Conservation (phyloP, 2,329 filamentous ascomycete genomes). For the Aspergillus arachidicola region DNA sequence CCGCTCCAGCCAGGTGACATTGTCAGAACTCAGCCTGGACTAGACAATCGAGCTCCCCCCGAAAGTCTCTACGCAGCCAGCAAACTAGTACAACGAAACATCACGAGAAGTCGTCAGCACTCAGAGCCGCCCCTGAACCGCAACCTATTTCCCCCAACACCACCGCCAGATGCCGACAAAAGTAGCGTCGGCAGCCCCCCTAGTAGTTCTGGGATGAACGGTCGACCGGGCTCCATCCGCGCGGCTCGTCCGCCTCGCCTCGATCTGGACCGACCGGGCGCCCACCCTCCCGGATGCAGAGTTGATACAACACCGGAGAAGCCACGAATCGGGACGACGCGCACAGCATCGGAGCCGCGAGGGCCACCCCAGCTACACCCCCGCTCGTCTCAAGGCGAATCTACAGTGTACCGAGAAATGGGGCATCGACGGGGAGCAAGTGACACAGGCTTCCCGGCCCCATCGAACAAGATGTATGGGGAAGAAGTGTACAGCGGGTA, state of each 20-base stretch:
- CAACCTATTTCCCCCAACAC: conserved; percentile 95
- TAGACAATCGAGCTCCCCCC: conserved; percentile 72
- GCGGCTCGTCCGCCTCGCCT: conserved; percentile 50
- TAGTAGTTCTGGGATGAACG: conserved; percentile 38
- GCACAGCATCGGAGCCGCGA: conserved; percentile 56
- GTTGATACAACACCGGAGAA: conserved; percentile 35
- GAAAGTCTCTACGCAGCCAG: conserved; percentile 89
- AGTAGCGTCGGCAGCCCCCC: conserved; percentile 34
- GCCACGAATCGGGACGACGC: conserved; percentile 49
- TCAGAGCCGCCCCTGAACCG: conserved; percentile 79
- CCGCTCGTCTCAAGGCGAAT: conserved; percentile 28
- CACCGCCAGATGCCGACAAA: conserved; percentile 86
- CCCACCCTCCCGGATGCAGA: conserved; percentile 37
- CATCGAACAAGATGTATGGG: conserved; percentile 37
- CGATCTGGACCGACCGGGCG: conserved; percentile 39
- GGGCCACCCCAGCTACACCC: conserved; percentile 43
- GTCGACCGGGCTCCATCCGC: conserved; percentile 53
- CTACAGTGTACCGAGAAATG: conserved; percentile 34
- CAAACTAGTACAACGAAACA: conserved; percentile 85
- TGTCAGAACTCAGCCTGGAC: conserved; percentile 24
- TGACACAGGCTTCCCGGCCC: conserved; percentile 31
- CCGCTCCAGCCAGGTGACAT: conserved; percentile 71
- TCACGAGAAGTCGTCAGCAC: conserved; percentile 76
- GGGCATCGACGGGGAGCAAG: conserved; percentile 34
- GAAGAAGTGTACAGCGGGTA: conserved; percentile 65